Evolutionary conservation across 352 stramenopile genomes (phyloP).

Genomic region (Phytopythium boreale): DNA sequence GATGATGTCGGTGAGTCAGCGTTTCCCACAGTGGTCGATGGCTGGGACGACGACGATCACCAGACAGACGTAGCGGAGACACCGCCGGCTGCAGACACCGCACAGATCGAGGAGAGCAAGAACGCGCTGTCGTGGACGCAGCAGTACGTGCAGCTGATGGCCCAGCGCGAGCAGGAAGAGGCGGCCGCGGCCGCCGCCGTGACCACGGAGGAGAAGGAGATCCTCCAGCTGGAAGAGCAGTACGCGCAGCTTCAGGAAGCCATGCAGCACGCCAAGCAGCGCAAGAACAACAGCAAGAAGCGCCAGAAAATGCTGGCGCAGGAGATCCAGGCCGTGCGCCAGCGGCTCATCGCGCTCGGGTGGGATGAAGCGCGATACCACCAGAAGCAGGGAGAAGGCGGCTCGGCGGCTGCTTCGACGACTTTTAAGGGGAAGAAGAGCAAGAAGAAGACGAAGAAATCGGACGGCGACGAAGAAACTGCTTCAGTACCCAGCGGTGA

Average conservation of each 20-base stretch:
- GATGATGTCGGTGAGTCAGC: background rate
- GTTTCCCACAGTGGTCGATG: background rate
- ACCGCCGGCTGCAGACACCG: background rate
- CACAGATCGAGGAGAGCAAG: conserved; percentile 15
- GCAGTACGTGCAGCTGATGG: conserved; percentile 66
- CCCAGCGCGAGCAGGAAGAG: conserved; percentile 39
- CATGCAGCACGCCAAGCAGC: conserved; percentile 36
- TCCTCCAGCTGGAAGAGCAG: conserved; percentile 48
- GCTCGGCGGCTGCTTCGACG: background rate
- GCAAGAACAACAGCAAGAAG: conserved; percentile 66
- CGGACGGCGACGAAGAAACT: background rate
- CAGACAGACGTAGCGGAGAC: background rate
- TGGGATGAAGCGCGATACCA: conserved; percentile 26
- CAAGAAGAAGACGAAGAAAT: conserved; percentile 6
- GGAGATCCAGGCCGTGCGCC: conserved; percentile 17
- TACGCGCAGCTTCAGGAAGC: conserved; percentile 34
- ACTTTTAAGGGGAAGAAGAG: background rate
- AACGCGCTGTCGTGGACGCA: conserved; percentile 73
- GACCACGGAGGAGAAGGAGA: conserved; percentile 29
- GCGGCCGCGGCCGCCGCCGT: conserved; percentile 29
- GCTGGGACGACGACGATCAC: conserved; percentile 10
- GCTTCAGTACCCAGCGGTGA: background rate
- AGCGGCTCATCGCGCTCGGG: conserved; percentile 17
- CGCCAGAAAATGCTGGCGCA: conserved; percentile 33
- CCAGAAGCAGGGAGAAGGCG: background rate